Evolutionary conservation across 208 protist genomes (phyloP).

Genomic region (Balamuthia mandrillaris): DNA sequence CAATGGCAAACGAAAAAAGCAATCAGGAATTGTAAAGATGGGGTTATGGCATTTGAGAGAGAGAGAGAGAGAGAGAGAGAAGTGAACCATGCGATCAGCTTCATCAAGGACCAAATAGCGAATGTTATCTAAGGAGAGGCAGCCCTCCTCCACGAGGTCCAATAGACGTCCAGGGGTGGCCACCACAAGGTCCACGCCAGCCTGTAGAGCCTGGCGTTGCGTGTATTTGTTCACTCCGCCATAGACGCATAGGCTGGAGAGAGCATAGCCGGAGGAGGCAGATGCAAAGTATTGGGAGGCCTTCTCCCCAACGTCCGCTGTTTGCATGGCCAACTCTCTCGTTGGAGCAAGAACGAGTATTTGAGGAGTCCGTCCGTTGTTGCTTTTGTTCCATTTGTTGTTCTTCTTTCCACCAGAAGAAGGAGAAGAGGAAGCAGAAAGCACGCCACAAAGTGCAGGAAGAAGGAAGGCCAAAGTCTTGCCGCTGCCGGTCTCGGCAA

Average conservation of each 20-base stretch:
- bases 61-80: conserved; percentile 65
- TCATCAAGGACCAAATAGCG: conserved; percentile 97
- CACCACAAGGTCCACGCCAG: conserved; percentile 81
- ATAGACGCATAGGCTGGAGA: conserved; percentile 38
- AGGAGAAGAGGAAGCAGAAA: background rate
- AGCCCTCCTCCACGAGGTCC: conserved; percentile 87
- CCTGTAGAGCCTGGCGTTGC: conserved; percentile 42
- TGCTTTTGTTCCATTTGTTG: background rate
- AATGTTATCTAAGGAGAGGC: conserved; percentile 90
- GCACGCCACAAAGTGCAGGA: conserved; percentile 41
- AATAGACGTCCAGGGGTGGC: conserved; percentile 94
- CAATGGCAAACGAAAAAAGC: background rate
- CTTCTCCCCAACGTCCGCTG: conserved; percentile 84
- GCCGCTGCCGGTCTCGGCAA: conserved; percentile 79
- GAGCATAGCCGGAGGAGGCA: conserved; percentile 1
- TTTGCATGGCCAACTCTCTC: conserved; percentile 93
- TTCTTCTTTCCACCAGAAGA: background rate
- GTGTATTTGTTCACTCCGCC: conserved; percentile 28
- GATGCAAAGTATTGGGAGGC: background rate
- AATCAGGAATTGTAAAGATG: background rate
- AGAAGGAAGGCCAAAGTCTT: conserved; percentile 81
- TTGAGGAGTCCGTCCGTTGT: conserved; percentile 69
- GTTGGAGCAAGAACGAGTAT: conserved; percentile 92
- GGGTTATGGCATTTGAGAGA: background rate
- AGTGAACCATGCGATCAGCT: conserved; percentile 87